Conservation (phyloP, 2,329 filamentous ascomycete genomes). For the Hypoxylon sp. region DNA sequence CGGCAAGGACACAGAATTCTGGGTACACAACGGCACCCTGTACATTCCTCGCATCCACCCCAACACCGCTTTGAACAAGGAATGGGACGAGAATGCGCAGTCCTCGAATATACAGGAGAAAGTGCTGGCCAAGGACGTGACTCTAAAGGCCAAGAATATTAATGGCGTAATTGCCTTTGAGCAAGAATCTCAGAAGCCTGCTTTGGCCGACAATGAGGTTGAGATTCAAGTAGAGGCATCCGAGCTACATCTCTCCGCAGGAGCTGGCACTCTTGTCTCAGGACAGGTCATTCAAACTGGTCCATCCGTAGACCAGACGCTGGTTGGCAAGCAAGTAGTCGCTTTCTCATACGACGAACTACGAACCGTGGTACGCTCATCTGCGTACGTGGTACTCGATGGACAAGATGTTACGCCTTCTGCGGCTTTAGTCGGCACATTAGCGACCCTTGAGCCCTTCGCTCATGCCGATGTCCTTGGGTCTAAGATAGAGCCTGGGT, state of each 20-base stretch:
- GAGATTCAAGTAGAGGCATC: slow-evolving; percentile 33
- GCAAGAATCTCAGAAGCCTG: background rate
- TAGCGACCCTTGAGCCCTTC: slow-evolving; percentile 1
- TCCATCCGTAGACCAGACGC: background rate
- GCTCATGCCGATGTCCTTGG: background rate
- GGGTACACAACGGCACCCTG: slow-evolving; percentile 45
- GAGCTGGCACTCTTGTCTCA: slow-evolving; percentile 3
- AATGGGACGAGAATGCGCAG: slow-evolving; percentile 3
- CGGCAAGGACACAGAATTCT: slow-evolving; percentile 47
- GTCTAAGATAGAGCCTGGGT: slow-evolving; percentile 8
- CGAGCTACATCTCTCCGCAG: slow-evolving; percentile 4
- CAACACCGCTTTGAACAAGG: background rate
- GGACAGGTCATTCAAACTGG: slow-evolving; percentile 24
- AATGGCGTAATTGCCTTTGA: slow-evolving; percentile 23
- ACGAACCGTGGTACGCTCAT: slow-evolving; percentile 26
- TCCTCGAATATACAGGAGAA: slow-evolving; percentile 13
- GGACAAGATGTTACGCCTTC: slow-evolving; percentile 9
- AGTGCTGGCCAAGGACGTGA: slow-evolving; percentile 3
- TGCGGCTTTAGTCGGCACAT: slow-evolving; percentile 3
- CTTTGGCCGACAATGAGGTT: slow-evolving; percentile 25
- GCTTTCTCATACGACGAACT: slow-evolving; percentile 26
- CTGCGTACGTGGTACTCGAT: slow-evolving; percentile 22
- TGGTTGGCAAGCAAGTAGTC: slow-evolving; percentile 25
- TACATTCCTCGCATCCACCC: slow-evolving; percentile 43
- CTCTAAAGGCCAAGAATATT: background rate